These are phyloP conservation scores for Dipodascus geniculatus DNA, from an alignment of 805 yeast genomes.

Conservation along the genomic window DNA sequence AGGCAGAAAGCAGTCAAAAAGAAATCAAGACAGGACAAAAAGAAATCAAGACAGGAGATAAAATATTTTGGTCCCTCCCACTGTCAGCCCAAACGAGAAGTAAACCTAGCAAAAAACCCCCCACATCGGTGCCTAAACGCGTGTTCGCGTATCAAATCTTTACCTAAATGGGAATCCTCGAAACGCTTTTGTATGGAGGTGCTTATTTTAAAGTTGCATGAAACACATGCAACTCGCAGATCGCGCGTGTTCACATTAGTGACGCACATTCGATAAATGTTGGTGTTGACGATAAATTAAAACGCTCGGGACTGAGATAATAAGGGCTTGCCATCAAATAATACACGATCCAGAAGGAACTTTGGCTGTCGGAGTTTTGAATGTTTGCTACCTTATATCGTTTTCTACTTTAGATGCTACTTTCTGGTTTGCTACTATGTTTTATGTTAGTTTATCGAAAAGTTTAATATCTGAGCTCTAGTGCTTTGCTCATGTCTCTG, in stretches of 20 bases:
- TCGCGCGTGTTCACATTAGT: not conserved
- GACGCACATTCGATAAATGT: too few species aligned
- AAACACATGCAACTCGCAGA: not conserved
- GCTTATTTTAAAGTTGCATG: not conserved
- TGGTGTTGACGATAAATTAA: not conserved
- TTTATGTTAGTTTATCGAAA: too few species aligned
- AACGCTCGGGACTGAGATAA: not conserved
- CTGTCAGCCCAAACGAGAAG: not conserved
- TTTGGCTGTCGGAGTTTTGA: too few species aligned
- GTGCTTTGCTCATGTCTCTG: too few species aligned
- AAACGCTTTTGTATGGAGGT: not conserved
- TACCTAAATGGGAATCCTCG: not conserved
- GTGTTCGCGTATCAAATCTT: not conserved
- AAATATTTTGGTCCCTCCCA: constrained; percentile 1
- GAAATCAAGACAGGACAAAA: not conserved
- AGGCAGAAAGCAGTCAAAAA: too few species aligned
- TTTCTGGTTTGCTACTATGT: too few species aligned
- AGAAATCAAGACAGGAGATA: not conserved
- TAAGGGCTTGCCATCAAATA: too few species aligned
- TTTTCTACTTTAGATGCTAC: too few species aligned
- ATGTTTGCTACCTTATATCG: too few species aligned
- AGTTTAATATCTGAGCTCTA: too few species aligned
- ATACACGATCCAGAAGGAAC: too few species aligned
- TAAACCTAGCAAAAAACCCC: not conserved
- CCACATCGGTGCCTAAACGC: not conserved